Percentiles rank a stretch among this genome's conserved stretches.
phyloP scores from a whole-genome alignment of 2,329 filamentous ascomycete species.

The Neobulgaria alba region DNA sequence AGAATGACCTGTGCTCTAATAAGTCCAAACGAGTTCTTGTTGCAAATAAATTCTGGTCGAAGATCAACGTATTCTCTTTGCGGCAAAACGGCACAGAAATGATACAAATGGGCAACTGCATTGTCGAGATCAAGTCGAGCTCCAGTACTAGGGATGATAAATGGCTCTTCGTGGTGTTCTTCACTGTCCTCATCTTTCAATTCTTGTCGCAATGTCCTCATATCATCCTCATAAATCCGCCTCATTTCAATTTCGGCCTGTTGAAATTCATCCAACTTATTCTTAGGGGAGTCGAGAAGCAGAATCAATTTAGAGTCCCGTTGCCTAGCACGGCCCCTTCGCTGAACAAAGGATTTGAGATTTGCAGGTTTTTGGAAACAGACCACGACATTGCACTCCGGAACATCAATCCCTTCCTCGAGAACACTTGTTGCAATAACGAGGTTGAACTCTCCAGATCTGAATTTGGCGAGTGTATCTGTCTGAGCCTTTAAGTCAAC shows the following conservation, averaged over 20 bases:
- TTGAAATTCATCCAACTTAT: constrained; percentile 46
- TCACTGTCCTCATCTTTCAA: constrained; percentile 19
- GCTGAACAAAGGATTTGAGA: constrained; percentile 56
- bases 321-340: constrained; percentile 55
- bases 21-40: constrained; percentile 33
- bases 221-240: constrained; percentile 29
- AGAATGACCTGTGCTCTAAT: constrained; percentile 57
- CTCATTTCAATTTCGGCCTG: constrained; percentile 65
- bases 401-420: constrained; percentile 58
- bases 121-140: constrained; percentile 63
- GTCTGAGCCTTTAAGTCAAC: constrained; percentile 30
- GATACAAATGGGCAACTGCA: constrained; percentile 66
- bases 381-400: constrained; percentile 53
- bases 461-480: constrained; percentile 41
- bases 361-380: constrained; percentile 55
- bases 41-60: constrained; percentile 56
- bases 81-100: constrained; percentile 62
- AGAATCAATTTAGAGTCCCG: constrained; percentile 42
- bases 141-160: constrained; percentile 42
- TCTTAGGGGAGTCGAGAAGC: constrained; percentile 37
- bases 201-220: constrained; percentile 18
- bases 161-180: constrained; percentile 30
- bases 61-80: constrained; percentile 50
- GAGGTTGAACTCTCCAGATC: constrained; percentile 44
- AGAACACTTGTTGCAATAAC: constrained; percentile 53